phyloP scores from a whole-genome alignment of 2,329 filamentous ascomycete genomes.

The Tolypocladium paradoxum region DNA sequence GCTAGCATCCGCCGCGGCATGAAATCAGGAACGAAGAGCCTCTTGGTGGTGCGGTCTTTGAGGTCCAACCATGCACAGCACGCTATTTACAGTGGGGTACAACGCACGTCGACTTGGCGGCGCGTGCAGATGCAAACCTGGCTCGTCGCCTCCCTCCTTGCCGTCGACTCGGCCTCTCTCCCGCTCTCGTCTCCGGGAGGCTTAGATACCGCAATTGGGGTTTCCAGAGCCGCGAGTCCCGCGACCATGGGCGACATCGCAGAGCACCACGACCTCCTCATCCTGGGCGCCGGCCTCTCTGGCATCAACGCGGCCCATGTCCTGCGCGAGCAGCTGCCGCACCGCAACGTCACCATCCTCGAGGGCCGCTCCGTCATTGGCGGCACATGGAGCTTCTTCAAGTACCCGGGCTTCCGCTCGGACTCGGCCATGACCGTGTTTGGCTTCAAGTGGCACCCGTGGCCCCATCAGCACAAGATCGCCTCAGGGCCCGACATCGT shows the following conservation, averaged over 20 bases:
- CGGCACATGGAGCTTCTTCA: conserved; percentile 72
- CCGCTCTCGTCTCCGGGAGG: neutral
- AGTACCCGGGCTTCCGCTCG: conserved; percentile 62
- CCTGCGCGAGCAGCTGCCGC: conserved; percentile 45
- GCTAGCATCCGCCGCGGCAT: too few species aligned
- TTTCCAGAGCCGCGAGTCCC: neutral
- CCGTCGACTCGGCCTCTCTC: neutral
- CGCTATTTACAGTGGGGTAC: too few species aligned
- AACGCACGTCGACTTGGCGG: too few species aligned
- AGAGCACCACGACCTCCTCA: conserved; percentile 40
- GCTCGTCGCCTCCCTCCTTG: neutral
- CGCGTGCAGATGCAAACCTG: too few species aligned
- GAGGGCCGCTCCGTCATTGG: conserved; percentile 57
- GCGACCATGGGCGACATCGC: conserved; percentile 1
- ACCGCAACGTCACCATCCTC: conserved; percentile 50
- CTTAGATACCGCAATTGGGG: neutral
- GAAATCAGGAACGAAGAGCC: too few species aligned
- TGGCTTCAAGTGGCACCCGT: conserved; percentile 62
- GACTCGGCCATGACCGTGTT: conserved; percentile 53
- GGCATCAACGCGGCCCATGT: conserved; percentile 67
- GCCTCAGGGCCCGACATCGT: conserved; percentile 40
- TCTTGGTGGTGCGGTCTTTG: too few species aligned
- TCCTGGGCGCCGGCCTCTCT: conserved; percentile 63
- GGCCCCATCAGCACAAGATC: conserved; percentile 43
- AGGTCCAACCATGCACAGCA: too few species aligned